Evolutionary conservation across 1,284 basidiomycete genomes (phyloP).

Genomic region (Agaricales sp.): DNA sequence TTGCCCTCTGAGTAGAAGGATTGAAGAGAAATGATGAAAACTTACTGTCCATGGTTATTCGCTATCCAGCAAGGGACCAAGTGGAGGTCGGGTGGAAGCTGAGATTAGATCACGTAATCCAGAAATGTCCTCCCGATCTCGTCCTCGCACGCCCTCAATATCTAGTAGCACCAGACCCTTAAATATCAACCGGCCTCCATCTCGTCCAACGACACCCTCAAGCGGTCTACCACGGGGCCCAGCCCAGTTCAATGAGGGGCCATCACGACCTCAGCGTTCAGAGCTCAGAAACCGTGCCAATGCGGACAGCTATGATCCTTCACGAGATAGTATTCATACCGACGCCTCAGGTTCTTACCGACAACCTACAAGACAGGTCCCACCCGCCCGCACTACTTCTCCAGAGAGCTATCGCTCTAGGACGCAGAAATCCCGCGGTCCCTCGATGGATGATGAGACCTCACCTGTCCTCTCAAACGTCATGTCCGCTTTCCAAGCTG

Average conservation of each 20-base stretch:
- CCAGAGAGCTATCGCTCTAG: conserved; percentile 18
- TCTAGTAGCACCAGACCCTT: conserved; percentile 29
- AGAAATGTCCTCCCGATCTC: conserved; percentile 14
- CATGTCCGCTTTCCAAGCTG: conserved; percentile 58
- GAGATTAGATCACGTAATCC: conserved; percentile 11
- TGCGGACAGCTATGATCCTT: conserved; percentile 33
- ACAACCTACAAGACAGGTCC: conserved; percentile 17
- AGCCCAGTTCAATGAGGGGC: conserved; percentile 10
- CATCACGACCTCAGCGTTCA: conserved; percentile 47
- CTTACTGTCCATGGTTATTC: too few species aligned
- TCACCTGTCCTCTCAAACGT: conserved; percentile 43
- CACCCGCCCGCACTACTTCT: conserved; percentile 22
- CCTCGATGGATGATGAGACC: conserved; percentile 24
- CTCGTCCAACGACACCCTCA: conserved; percentile 25
- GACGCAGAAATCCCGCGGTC: conserved; percentile 24
- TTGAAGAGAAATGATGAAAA: too few species aligned
- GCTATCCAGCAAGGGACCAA: too few species aligned
- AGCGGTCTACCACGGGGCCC: conserved; percentile 23
- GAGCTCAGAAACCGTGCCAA: conserved; percentile 34
- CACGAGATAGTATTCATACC: conserved; percentile 15
- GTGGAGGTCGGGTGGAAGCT: conserved; percentile 5
- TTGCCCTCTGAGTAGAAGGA: too few species aligned
- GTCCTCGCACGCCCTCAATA: conserved; percentile 31
- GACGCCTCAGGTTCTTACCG: conserved; percentile 7
- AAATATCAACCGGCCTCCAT: conserved; percentile 22